Evolutionary conservation across 1,139 yeast species (phyloP).

Genomic region (Dujonia santamariae): DNA sequence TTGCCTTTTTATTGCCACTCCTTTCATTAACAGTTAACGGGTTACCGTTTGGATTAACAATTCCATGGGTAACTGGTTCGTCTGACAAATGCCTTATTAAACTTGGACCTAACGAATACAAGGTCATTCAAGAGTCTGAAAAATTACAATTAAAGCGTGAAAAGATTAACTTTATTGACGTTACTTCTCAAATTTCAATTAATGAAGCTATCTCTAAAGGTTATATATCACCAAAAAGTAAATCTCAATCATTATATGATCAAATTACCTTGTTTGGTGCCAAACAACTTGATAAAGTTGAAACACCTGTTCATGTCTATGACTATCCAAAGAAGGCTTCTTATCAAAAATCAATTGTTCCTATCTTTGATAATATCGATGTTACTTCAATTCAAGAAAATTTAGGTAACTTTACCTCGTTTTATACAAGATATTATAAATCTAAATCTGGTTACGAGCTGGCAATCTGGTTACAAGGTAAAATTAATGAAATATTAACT

Average conservation of each 20-base stretch:
- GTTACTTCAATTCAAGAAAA: constrained; percentile 47
- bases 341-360: constrained; percentile 38
- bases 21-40: background rate
- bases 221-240: constrained; percentile 5
- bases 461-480: constrained; percentile 65
- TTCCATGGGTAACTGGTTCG: background rate
- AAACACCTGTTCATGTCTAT: constrained; percentile 36
- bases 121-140: constrained; percentile 52
- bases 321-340: constrained; percentile 51
- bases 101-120: constrained; percentile 34
- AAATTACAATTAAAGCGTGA: constrained; percentile 52
- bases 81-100: constrained; percentile 29
- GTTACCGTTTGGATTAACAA: constrained; percentile 6
- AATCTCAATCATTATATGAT: constrained; percentile 11
- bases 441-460: constrained; percentile 67
- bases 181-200: constrained; percentile 49
- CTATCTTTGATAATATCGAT: constrained; percentile 41
- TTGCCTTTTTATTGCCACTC: background rate
- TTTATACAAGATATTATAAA: constrained; percentile 79
- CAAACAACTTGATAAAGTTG: constrained; percentile 27
- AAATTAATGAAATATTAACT: constrained; percentile 38
- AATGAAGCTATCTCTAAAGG: constrained; percentile 32
- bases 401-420: constrained; percentile 64
- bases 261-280: constrained; percentile 23
- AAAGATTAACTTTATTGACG: constrained; percentile 65